These are phyloP conservation scores for Phytopythium sindhum DNA, from an alignment of 352 stramenopile genomes.

Conservation along the genomic window DNA sequence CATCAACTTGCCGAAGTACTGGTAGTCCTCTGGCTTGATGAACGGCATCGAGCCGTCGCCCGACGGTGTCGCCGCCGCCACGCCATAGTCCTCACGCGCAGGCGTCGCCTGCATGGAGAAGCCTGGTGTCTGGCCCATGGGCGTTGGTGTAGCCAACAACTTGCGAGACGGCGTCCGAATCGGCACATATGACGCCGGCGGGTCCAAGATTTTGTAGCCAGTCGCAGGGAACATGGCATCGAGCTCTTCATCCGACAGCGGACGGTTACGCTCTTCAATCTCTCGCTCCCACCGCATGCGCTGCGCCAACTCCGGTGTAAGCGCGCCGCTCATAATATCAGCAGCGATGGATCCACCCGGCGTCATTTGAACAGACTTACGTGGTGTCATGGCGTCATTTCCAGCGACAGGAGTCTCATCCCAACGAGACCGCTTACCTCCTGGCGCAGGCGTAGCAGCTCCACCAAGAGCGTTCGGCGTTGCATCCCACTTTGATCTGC, in stretches of 20 bases:
- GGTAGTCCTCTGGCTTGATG: constrained; percentile 99
- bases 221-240: constrained; percentile 95
- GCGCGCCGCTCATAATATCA: constrained; percentile 56
- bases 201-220: constrained; percentile 95
- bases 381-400: constrained; percentile 45
- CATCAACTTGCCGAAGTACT: constrained; percentile 97
- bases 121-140: constrained; percentile 90
- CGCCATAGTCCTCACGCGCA: constrained; percentile 73
- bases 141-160: constrained; percentile 94
- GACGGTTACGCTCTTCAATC: constrained; percentile 96
- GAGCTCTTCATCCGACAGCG: constrained; percentile 95
- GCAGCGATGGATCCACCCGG: constrained; percentile 54
- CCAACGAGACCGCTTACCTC: constrained; percentile 93
- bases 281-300: constrained; percentile 94
- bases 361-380: constrained; percentile 62
- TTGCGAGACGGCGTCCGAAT: constrained; percentile 95
- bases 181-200: constrained; percentile 94
- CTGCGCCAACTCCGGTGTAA: constrained; percentile 91
- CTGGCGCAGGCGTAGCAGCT: constrained; percentile 43
- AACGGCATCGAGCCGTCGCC: constrained; percentile 91
- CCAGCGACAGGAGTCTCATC: constrained; percentile 92
- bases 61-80: constrained; percentile 61
- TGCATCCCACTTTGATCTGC: constrained; percentile 90
- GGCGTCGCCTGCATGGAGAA: constrained; percentile 87
- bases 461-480: constrained; percentile 76